phyloP scores from a whole-genome alignment of 768 basidiomycete species.

The Amanita rubescens region DNA sequence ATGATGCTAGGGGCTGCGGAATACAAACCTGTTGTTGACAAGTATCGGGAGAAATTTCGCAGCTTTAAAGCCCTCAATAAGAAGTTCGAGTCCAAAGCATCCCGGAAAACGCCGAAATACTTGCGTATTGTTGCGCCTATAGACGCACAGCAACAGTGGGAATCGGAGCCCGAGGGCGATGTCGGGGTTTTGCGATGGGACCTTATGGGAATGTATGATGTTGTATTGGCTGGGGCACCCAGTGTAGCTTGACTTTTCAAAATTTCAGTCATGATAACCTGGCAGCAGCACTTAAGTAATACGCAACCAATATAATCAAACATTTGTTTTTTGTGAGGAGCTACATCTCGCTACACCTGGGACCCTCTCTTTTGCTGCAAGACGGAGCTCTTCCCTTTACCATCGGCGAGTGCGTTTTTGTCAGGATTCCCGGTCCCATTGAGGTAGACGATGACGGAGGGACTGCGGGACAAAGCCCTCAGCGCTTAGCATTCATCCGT shows the following conservation, averaged over 20 bases:
- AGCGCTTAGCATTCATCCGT: too few relatives aligned
- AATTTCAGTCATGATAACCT: neutral
- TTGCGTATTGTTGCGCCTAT: constrained; percentile 5
- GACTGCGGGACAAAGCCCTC: too few relatives aligned
- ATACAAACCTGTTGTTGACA: constrained; percentile 8
- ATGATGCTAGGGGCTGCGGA: constrained; percentile 5
- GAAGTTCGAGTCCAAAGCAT: neutral
- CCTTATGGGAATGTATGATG: neutral
- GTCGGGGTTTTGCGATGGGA: constrained; percentile 11
- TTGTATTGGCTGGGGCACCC: neutral
- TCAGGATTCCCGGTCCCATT: too few relatives aligned
- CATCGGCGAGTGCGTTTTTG: too few relatives aligned
- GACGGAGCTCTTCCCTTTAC: too few relatives aligned
- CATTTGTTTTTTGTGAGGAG: too few relatives aligned
- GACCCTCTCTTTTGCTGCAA: too few relatives aligned
- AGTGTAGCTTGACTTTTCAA: neutral
- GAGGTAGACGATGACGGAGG: too few relatives aligned
- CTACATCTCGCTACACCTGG: too few relatives aligned
- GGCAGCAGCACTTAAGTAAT: too few relatives aligned
- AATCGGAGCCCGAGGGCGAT: constrained; percentile 5
- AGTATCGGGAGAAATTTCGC: constrained; percentile 8
- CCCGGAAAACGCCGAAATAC: neutral
- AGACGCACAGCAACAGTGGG: constrained; percentile 1
- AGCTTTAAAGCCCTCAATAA: constrained; percentile 3
- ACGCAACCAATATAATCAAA: too few relatives aligned